Evolutionary conservation across 257 asterid species (phyloP).

Genomic region (Primulina tabacum): DNA sequence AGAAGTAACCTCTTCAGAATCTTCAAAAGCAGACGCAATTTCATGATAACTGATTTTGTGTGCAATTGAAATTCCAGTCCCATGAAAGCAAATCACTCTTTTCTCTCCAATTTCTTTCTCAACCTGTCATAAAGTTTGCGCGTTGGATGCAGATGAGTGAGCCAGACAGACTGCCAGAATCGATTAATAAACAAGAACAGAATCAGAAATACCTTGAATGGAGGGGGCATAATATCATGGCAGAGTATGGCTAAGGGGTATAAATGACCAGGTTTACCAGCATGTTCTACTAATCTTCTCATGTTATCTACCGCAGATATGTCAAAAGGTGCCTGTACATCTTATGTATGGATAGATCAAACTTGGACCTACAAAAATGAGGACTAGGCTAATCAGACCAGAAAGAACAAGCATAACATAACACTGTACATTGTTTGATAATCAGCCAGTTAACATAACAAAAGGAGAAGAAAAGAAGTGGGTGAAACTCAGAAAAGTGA

Average conservation of each 20-base stretch:
- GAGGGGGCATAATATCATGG: conserved; percentile 85
- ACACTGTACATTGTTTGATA: not conserved
- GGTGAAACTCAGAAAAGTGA: not conserved
- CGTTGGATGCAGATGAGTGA: conserved; percentile 17
- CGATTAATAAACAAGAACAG: not conserved
- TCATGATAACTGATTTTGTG: conserved; percentile 49
- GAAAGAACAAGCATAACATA: not conserved
- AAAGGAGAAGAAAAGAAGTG: not conserved
- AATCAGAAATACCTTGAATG: conserved; percentile 48
- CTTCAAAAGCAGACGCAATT: conserved; percentile 45
- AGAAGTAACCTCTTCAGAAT: conserved; percentile 66
- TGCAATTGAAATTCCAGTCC: conserved; percentile 74
- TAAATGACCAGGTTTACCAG: conserved; percentile 72
- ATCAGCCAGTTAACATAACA: conserved; percentile 1
- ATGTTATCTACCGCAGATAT: conserved; percentile 70
- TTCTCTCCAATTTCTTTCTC: conserved; percentile 92
- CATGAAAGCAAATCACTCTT: conserved; percentile 75
- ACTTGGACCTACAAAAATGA: conserved; percentile 7
- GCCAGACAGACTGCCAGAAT: not conserved
- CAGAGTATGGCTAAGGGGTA: conserved; percentile 76
- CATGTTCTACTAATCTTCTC: conserved; percentile 80
- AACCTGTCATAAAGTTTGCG: conserved; percentile 41
- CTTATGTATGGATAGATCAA: conserved; percentile 23
- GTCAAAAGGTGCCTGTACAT: conserved; percentile 74
- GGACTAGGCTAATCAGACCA: not conserved